phyloP scores from a whole-genome alignment of 768 basidiomycete genomes.

The Neoboletus brunneissimus region DNA sequence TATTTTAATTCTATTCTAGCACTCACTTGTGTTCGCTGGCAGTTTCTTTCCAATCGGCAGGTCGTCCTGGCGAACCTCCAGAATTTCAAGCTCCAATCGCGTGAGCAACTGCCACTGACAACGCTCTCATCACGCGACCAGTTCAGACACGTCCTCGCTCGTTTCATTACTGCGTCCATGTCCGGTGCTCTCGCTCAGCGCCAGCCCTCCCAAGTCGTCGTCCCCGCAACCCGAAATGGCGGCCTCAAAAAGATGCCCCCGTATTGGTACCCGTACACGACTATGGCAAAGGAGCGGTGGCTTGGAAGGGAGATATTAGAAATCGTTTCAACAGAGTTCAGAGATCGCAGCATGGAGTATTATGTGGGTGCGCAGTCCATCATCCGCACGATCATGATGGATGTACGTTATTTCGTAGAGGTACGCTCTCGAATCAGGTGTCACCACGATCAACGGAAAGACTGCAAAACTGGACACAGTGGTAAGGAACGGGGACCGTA shows the following conservation, averaged over 20 bases:
- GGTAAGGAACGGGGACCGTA: constrained; percentile 81
- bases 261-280: constrained; percentile 92
- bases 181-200: constrained; percentile 26
- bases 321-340: constrained; percentile 90
- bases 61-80: constrained; percentile 31
- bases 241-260: constrained; percentile 79
- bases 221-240: constrained; percentile 14
- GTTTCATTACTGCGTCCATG: constrained; percentile 53
- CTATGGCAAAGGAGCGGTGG: constrained; percentile 92
- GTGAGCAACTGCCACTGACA: constrained; percentile 40
- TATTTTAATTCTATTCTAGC: not conserved
- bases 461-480: constrained; percentile 77
- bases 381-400: not conserved
- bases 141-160: constrained; percentile 54
- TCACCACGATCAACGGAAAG: constrained; percentile 93
- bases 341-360: constrained; percentile 92
- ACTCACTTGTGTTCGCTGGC: not conserved
- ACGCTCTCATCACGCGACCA: constrained; percentile 50
- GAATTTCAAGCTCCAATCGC: constrained; percentile 25
- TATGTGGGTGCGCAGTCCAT: constrained; percentile 61
- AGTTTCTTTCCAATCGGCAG: constrained; percentile 27
- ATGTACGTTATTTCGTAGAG: constrained; percentile 37
- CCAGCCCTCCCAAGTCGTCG: constrained; percentile 24
- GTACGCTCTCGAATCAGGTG: constrained; percentile 83
- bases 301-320: constrained; percentile 83